These are phyloP conservation scores for Brachypodium distachyon DNA, from an alignment of 202 grass and related monocot species.

Conservation along the genomic window DNA sequence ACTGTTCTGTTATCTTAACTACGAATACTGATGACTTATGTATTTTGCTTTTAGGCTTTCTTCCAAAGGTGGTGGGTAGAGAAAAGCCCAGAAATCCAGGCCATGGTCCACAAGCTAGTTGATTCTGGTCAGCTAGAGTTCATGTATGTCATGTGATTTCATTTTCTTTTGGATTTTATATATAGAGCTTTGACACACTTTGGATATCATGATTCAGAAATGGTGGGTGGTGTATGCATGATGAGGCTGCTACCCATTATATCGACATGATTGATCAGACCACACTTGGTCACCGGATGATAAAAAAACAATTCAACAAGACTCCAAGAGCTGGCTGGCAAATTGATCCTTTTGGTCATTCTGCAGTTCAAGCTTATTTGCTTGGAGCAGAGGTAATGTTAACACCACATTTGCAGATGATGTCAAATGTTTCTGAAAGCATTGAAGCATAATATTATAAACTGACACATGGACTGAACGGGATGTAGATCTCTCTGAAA, in stretches of 20 bases:
- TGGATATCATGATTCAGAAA: conserved; percentile 46
- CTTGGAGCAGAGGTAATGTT: conserved; percentile 75
- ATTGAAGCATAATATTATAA: neutral
- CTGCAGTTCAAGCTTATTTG: conserved; percentile 80
- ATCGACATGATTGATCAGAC: conserved; percentile 99
- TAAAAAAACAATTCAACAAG: conserved; percentile 84
- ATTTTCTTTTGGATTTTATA: neutral
- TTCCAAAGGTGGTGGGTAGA: conserved; percentile 98
- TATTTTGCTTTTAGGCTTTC: conserved; percentile 52
- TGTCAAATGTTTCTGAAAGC: neutral
- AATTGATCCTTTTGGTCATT: conserved; percentile 97
- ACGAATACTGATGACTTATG: conserved; percentile 12
- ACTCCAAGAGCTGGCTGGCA: conserved; percentile 87
- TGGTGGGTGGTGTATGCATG: conserved; percentile 97
- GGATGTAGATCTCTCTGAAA: neutral
- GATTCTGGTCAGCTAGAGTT: conserved; percentile 83
- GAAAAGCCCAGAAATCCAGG: conserved; percentile 63
- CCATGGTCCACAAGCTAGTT: conserved; percentile 53
- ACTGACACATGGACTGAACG: neutral
- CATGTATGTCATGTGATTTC: conserved; percentile 50
- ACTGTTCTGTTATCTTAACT: neutral
- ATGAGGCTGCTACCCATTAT: conserved; percentile 87
- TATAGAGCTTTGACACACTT: conserved; percentile 1
- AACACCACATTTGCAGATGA: conserved; percentile 11
- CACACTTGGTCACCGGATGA: conserved; percentile 75